Conservation (phyloP, 106 monocot species). For the Cymbidium sinense region DNA sequence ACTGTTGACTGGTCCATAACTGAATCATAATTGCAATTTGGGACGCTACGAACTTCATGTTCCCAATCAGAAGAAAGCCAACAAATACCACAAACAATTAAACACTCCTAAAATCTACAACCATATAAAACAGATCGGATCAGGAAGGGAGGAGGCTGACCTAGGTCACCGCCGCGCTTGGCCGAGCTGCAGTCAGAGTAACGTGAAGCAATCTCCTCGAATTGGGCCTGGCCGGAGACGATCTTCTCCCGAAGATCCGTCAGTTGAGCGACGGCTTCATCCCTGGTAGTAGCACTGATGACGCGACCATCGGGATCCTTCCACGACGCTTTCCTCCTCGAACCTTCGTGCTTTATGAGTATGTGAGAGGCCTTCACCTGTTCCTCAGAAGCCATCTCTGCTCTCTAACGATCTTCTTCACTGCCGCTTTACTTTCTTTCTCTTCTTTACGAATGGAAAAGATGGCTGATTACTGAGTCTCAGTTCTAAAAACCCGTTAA, state of each 20-base stretch:
- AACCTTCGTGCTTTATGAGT: slow-evolving; percentile 92
- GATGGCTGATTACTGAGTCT: background rate
- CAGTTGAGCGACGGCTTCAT: slow-evolving; percentile 44
- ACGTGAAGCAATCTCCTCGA: slow-evolving; percentile 54
- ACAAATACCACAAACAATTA: background rate
- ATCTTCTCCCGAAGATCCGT: slow-evolving; percentile 46
- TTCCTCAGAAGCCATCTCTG: slow-evolving; percentile 26
- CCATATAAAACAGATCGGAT: background rate
- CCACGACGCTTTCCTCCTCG: slow-evolving; percentile 89
- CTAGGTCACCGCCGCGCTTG: slow-evolving; percentile 97
- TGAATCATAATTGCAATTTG: too few species aligned
- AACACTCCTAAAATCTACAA: background rate
- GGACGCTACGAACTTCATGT: background rate
- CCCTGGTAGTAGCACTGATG: slow-evolving; percentile 55
- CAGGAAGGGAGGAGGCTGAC: slow-evolving; percentile 16
- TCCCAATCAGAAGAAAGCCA: background rate
- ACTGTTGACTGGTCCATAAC: too few species aligned
- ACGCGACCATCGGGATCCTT: slow-evolving; percentile 75
- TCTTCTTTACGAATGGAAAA: background rate
- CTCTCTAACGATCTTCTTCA: background rate
- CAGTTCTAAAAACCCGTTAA: too few species aligned
- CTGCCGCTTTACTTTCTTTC: background rate
- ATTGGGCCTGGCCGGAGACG: slow-evolving; percentile 38
- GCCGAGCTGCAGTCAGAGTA: slow-evolving; percentile 85
- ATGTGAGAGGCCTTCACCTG: slow-evolving; percentile 76